These are phyloP conservation scores for Scheffersomyces titani DNA, from an alignment of 1,139 yeast species.

Conservation along the genomic window DNA sequence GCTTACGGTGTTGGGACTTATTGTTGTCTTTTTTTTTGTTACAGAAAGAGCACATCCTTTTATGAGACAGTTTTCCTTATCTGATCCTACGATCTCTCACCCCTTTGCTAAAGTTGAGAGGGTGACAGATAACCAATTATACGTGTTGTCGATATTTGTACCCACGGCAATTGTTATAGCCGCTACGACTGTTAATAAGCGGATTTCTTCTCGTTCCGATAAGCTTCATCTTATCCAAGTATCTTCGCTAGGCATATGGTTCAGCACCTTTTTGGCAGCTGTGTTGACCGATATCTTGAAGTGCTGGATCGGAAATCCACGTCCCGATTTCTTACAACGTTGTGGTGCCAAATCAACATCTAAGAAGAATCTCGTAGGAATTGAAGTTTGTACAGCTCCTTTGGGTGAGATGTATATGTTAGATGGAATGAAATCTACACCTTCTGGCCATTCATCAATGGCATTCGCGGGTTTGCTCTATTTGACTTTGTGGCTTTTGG, in stretches of 20 bases:
- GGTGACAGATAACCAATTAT: conserved; percentile 19
- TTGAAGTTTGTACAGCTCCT: conserved; percentile 39
- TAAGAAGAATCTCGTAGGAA: conserved; percentile 10
- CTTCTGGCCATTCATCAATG: conserved; percentile 78
- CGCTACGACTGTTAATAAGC: neutral
- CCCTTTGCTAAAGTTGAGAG: conserved; percentile 22
- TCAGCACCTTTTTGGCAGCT: conserved; percentile 32
- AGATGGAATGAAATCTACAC: conserved; percentile 80
- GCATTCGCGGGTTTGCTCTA: conserved; percentile 69
- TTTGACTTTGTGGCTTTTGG: conserved; percentile 36
- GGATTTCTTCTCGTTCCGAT: conserved; percentile 9
- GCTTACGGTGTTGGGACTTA: conserved; percentile 15
- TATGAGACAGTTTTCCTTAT: conserved; percentile 17
- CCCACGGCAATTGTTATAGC: conserved; percentile 14
- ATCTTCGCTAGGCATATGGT: conserved; percentile 16
- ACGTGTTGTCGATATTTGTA: conserved; percentile 13
- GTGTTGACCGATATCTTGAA: conserved; percentile 25
- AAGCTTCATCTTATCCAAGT: conserved; percentile 20
- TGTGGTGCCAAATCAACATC: conserved; percentile 18
- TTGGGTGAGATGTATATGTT: conserved; percentile 50
- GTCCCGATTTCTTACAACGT: conserved; percentile 26
- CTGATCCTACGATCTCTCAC: conserved; percentile 17
- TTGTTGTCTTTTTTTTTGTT: conserved; percentile 15
- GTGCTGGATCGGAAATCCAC: conserved; percentile 26
- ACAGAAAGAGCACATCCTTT: conserved; percentile 24